Conservation (phyloP, 163 green algal species). For the Chlorella variabilis region DNA sequence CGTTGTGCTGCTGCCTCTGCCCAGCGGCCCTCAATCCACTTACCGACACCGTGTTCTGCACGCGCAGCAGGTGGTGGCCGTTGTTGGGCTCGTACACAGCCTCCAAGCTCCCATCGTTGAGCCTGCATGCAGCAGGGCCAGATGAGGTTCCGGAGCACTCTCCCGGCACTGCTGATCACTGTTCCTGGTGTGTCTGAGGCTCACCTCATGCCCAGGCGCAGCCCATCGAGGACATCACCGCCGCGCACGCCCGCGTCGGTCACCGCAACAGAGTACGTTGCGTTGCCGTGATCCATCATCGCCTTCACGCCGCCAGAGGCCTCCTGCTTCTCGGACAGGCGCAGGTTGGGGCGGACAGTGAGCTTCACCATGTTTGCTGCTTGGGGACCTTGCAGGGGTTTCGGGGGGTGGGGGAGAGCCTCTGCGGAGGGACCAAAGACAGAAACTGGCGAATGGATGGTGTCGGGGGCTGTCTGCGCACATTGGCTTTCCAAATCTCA, state of each 20-base stretch:
- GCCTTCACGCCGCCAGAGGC: background rate
- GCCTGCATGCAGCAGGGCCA: no score
- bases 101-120: conserved; percentile 12
- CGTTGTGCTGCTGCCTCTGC: no score
- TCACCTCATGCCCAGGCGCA: conserved; percentile 31
- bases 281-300: conserved; percentile 14
- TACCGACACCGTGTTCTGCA: conserved; percentile 3
- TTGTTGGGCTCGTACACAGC: background rate
- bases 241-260: background rate
- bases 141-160: no score
- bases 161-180: no score
- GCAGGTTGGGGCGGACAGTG: background rate
- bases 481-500: no score
- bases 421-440: no score
- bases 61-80: conserved; percentile 18
- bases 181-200: no score
- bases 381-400: no score
- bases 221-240: conserved; percentile 4
- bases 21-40: background rate
- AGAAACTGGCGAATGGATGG: no score
- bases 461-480: no score
- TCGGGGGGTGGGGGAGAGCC: no score
- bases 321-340: conserved; percentile 18
- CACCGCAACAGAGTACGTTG: background rate
- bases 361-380: background rate